Base-by-base conservation (phyloP, 352 stramenopile species). In the Phytophthora sojae region DNA sequence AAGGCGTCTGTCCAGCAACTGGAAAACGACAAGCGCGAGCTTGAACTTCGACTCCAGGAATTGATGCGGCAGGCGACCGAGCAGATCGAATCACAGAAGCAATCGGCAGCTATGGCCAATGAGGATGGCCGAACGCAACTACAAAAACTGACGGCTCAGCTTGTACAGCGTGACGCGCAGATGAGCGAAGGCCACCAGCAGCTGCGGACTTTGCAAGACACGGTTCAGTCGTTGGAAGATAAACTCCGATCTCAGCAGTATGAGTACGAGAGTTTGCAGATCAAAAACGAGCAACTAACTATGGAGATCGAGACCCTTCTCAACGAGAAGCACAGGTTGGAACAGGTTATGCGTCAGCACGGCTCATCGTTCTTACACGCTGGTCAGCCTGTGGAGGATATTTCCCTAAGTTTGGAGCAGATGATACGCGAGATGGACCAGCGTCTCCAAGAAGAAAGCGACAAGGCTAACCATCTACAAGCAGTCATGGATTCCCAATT, bases 21-120 rank as follows among this genome's bases (percentile, higher is more conserved):
- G 8, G 82, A 94, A 60, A 79, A 79, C 37, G 82, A 89, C 7
- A 91, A 90, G 26, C 74, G 57, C 4, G 68, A 73, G 2, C 58
- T 91, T 3, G 82, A 93, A 63, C 57, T 79, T n/a, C 74, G 69
- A 55, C 26, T 88, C n/a, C 71, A 86, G 35, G 73, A 87, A 59
- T 25, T 88, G 19, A 86, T 85, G 78, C 79, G 69, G 1, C 69
- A 86, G 61, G 75, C 79, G 30, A 88, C 70, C 6, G 73, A 82
- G 49, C 77, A 85, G 25, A 77, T 90, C 57, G 72, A 88, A 45
- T 56, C 66, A 4, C 80, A 89, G 19, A 79, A 88, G 42, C 76
- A 88, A 42, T 76, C 76, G 17, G 70, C 76, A 44, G 72, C 72
- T 54, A 58, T 88, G 57, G 72, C 60, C 8, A 83, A 60, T n/a